phyloP scores from a whole-genome alignment of 192 early-diverging fungal genomes.

The Dissophora globulifera region DNA sequence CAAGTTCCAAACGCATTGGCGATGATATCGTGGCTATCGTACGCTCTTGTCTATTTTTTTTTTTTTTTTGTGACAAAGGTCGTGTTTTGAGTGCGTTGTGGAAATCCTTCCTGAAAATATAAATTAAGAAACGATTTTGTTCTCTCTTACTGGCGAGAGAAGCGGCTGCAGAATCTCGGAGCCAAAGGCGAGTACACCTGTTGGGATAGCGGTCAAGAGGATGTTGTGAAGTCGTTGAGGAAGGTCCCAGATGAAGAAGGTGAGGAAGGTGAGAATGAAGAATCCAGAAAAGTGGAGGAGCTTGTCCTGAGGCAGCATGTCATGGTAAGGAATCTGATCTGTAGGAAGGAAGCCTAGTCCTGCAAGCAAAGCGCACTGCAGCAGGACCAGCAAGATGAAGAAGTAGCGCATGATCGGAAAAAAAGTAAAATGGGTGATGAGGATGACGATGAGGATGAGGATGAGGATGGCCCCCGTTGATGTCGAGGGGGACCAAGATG shows the following conservation, averaged over 20 bases:
- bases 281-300: constrained; percentile 43
- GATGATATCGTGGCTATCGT: constrained; percentile 40
- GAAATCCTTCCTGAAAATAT: too few species aligned
- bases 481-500: too few species aligned
- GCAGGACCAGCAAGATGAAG: constrained; percentile 36
- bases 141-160: constrained; percentile 29
- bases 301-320: constrained; percentile 43
- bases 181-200: constrained; percentile 30
- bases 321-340: constrained; percentile 51
- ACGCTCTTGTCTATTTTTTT: constrained; percentile 27
- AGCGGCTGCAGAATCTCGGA: constrained; percentile 48
- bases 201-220: constrained; percentile 28
- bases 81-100: too few species aligned
- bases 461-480: too few species aligned
- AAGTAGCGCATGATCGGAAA: constrained; percentile 24
- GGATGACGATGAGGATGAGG: not conserved
- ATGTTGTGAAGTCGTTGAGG: constrained; percentile 26
- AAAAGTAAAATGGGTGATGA: not conserved
- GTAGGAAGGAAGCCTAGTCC: constrained; percentile 40
- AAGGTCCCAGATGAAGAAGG: constrained; percentile 50
- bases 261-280: constrained; percentile 42
- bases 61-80: too few species aligned
- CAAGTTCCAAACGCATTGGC: constrained; percentile 27
- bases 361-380: constrained; percentile 37
- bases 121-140: too few species aligned